Conservation (phyloP, 768 basidiomycete species). For the Rhodotorula toruloides region DNA sequence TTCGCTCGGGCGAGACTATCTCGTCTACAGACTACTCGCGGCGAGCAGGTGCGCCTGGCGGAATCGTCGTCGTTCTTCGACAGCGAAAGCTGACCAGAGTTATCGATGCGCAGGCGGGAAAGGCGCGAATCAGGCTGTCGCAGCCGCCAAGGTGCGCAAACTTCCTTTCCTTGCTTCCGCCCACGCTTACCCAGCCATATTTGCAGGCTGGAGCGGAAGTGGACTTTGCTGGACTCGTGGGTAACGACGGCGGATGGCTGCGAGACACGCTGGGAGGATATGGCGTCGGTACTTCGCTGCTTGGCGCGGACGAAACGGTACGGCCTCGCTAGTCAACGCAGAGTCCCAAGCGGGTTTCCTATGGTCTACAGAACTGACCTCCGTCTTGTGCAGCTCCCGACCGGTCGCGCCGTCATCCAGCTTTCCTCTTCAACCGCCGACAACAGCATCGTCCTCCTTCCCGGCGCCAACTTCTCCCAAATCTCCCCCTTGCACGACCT, state of each 20-base stretch:
- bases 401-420: constrained; percentile 52
- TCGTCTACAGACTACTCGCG: constrained; percentile 45
- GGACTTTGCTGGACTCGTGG: constrained; percentile 46
- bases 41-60: constrained; percentile 38
- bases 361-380: too few relatives aligned
- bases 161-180: not conserved
- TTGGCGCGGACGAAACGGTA: constrained; percentile 41
- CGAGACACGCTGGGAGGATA: constrained; percentile 36
- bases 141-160: constrained; percentile 44
- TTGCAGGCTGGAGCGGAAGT: constrained; percentile 43
- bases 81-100: not conserved
- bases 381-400: too few relatives aligned
- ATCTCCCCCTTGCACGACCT: constrained; percentile 8
- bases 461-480: constrained; percentile 38
- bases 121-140: constrained; percentile 51
- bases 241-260: constrained; percentile 44
- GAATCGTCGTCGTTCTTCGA: rapidly evolving
- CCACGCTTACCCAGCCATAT: too few relatives aligned
- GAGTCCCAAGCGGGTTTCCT: too few relatives aligned
- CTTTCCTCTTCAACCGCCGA: constrained; percentile 46
- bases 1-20: constrained; percentile 50
- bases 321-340: too few relatives aligned
- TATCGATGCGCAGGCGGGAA: constrained; percentile 48
- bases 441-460: constrained; percentile 48
- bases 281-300: constrained; percentile 43